phyloP scores from a whole-genome alignment of 345 rosid genomes.

The Lepidium africanum region DNA sequence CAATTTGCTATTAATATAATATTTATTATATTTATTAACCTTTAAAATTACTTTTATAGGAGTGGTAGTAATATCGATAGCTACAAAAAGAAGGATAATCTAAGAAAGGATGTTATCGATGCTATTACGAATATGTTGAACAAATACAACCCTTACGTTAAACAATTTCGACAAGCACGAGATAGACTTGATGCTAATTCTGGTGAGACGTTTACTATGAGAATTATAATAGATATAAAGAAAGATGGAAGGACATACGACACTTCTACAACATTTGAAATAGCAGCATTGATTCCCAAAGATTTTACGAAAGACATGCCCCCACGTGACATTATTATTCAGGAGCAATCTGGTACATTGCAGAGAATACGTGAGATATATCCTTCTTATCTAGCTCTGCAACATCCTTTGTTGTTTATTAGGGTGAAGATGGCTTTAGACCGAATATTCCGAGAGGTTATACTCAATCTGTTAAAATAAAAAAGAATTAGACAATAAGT shows the following conservation, averaged over 20 bases:
- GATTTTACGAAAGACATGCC: too few species aligned
- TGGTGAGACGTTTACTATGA: not conserved
- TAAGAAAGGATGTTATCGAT: not conserved
- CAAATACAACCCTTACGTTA: not conserved
- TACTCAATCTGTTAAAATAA: too few species aligned
- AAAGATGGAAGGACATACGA: too few species aligned
- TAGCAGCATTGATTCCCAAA: too few species aligned
- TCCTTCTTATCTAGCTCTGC: not conserved
- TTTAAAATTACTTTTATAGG: not conserved
- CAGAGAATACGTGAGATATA: not conserved
- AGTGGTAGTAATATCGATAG: not conserved
- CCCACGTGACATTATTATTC: too few species aligned
- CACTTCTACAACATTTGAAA: too few species aligned
- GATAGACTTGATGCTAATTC: not conserved
- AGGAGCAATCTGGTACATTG: too few species aligned
- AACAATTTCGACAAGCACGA: not conserved
- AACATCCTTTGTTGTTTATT: not conserved
- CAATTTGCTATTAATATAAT: too few species aligned
- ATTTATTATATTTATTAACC: not conserved
- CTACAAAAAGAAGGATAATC: not conserved
- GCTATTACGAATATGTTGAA: not conserved
- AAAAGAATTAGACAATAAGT: too few species aligned
- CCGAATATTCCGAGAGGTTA: fast-evolving
- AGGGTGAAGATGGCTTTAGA: not conserved
- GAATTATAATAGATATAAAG: not conserved